phyloP scores from a whole-genome alignment of 352 stramenopile genomes.

The Blastocystis sp. region DNA sequence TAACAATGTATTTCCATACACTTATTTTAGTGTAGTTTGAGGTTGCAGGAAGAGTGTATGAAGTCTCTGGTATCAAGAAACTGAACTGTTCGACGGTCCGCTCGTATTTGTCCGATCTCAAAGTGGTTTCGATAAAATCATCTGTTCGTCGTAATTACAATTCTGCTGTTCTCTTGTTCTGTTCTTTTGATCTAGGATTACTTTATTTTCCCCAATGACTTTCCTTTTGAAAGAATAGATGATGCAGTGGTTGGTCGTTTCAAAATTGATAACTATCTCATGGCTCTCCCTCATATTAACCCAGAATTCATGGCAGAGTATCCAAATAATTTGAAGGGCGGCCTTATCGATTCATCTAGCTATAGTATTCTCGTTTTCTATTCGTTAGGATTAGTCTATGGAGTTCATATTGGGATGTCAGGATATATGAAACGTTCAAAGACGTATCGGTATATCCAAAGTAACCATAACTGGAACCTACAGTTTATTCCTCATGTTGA shows the following conservation, averaged over 20 bases:
- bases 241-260: constrained; percentile 15
- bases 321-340: neutral
- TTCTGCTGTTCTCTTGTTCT: neutral
- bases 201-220: constrained; percentile 3
- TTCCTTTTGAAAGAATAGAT: neutral
- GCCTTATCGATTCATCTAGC: neutral
- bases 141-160: neutral
- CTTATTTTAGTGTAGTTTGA: neutral
- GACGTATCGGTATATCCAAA: neutral
- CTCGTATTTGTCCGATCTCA: too few species aligned
- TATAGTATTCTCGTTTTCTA: neutral
- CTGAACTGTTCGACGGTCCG: too few species aligned
- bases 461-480: constrained; percentile 22
- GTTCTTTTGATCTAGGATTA: neutral
- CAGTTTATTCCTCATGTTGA: neutral
- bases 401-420: neutral
- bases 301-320: neutral
- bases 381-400: neutral
- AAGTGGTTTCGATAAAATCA: too few species aligned
- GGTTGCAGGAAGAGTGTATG: neutral
- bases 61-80: neutral
- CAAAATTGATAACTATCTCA: constrained; percentile 44
- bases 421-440: neutral
- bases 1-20: neutral
- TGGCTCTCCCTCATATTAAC: neutral